Conservation (phyloP, 805 yeast species). For the Wickerhamiella parazyma region DNA sequence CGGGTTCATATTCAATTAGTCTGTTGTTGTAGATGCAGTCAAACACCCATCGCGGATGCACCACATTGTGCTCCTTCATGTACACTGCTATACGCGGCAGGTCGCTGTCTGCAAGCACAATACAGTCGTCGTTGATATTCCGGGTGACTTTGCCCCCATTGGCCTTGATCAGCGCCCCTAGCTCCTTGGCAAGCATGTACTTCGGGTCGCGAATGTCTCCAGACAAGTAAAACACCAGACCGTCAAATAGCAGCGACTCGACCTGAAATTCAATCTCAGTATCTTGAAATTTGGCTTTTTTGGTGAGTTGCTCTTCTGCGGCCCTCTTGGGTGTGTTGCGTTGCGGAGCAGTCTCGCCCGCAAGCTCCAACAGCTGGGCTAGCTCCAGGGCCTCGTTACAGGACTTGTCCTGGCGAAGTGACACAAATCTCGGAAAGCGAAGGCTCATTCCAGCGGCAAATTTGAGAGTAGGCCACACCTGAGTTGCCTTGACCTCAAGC, state of each 20-base stretch:
- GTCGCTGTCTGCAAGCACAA: constrained; percentile 18
- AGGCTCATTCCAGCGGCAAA: constrained; percentile 60
- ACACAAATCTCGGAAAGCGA: constrained; percentile 59
- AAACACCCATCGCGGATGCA: constrained; percentile 58
- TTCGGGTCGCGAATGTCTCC: constrained; percentile 20
- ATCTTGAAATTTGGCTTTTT: constrained; percentile 10
- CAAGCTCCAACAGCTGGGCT: constrained; percentile 35
- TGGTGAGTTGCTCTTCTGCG: constrained; percentile 21
- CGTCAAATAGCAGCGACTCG: constrained; percentile 16
- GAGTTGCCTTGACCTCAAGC: constrained; percentile 69
- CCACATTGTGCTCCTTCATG: constrained; percentile 34
- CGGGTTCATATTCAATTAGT: constrained; percentile 45
- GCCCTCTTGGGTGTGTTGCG: neutral
- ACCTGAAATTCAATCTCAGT: constrained; percentile 2
- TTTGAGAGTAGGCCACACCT: constrained; percentile 39
- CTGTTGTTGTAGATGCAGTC: constrained; percentile 40
- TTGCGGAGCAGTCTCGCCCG: constrained; percentile 15
- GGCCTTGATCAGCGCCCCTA: constrained; percentile 17
- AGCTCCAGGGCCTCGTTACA: constrained; percentile 42
- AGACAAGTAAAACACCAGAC: constrained; percentile 17
- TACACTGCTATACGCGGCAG: constrained; percentile 12
- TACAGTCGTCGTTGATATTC: constrained; percentile 5
- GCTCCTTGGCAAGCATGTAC: constrained; percentile 14
- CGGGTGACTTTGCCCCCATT: constrained; percentile 24
- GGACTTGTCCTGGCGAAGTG: constrained; percentile 55